Evolutionary conservation across 2,329 filamentous ascomycete genomes (phyloP).

Genomic region (Fusarium coffeatum): DNA sequence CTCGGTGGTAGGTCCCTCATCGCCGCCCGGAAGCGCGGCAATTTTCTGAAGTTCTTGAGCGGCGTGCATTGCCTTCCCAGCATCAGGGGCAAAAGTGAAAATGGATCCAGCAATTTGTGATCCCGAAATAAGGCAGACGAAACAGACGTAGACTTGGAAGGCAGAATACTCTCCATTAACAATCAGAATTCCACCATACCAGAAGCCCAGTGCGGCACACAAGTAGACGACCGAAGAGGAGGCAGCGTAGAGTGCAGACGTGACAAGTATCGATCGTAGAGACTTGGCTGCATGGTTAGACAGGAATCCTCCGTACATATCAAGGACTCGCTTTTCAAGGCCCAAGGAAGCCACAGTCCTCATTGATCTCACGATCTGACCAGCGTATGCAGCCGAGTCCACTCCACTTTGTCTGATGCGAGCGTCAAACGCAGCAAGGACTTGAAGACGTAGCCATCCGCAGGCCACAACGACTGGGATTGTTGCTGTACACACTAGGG

Average conservation of each 20-base stretch:
- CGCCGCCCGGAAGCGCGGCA: not conserved
- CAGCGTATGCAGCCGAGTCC: not conserved
- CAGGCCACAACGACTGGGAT: not conserved
- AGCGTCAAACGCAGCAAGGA: slow-evolving; percentile 44
- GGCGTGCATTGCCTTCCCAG: slow-evolving; percentile 1
- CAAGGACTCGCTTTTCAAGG: not conserved
- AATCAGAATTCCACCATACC: slow-evolving; percentile 54
- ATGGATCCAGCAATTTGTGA: slow-evolving; percentile 53
- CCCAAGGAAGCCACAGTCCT: not conserved
- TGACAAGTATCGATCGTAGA: not conserved
- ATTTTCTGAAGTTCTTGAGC: slow-evolving; percentile 1
- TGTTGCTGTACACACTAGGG: slow-evolving; percentile 40
- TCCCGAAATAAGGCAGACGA: slow-evolving; percentile 63
- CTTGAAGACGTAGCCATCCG: slow-evolving; percentile 48
- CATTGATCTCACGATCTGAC: slow-evolving; percentile 1
- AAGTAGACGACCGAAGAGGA: slow-evolving; percentile 51
- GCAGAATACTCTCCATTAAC: slow-evolving; percentile 49
- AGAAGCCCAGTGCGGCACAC: slow-evolving; percentile 64
- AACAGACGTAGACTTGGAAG: slow-evolving; percentile 63
- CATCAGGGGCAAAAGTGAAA: slow-evolving; percentile 52
- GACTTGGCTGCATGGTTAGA: slow-evolving; percentile 1
- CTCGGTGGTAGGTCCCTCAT: not conserved
- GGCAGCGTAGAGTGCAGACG: slow-evolving; percentile 42
- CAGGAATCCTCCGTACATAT: not conserved
- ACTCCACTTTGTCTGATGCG: slow-evolving; percentile 2